phyloP scores from a whole-genome alignment of 305 asterid species.

The Fraxinus paxiana region DNA sequence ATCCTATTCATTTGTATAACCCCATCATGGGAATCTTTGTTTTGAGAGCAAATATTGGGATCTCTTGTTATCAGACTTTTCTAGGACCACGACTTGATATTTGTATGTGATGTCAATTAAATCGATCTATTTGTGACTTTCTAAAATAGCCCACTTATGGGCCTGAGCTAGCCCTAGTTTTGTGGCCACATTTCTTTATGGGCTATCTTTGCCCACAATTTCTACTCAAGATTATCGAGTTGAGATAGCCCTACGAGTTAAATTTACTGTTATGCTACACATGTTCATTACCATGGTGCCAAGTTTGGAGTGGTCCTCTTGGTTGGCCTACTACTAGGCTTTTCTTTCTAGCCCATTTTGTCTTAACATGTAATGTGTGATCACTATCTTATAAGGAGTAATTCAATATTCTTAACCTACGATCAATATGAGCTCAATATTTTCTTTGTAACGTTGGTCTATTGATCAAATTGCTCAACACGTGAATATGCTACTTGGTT shows the following conservation, averaged over 20 bases:
- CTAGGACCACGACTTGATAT: too few relatives aligned
- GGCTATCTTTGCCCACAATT: neutral
- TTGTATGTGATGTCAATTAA: neutral
- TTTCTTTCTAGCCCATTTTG: neutral
- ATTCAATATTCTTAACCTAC: neutral
- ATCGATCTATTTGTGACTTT: neutral
- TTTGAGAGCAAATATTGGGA: slow-evolving; percentile 20
- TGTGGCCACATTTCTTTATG: neutral
- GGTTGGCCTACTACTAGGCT: neutral
- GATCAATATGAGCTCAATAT: neutral
- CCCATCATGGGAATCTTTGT: slow-evolving; percentile 36
- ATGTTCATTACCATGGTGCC: neutral
- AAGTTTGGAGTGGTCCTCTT: neutral
- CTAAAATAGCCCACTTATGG: neutral
- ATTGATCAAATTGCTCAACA: neutral
- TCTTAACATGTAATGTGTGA: neutral
- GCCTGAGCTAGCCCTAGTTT: neutral
- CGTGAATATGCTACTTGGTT: neutral
- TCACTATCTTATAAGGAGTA: too few relatives aligned
- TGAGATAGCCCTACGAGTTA: neutral
- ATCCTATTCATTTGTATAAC: slow-evolving; percentile 26
- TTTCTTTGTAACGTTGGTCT: neutral
- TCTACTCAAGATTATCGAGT: neutral
- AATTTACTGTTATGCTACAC: neutral
- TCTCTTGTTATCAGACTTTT: neutral